A percentile compares a stretch with the other conserved stretches of the same genome.
Conservation (phyloP, 2,329 filamentous ascomycete genomes). For the Cladosporium halotolerans region DNA sequence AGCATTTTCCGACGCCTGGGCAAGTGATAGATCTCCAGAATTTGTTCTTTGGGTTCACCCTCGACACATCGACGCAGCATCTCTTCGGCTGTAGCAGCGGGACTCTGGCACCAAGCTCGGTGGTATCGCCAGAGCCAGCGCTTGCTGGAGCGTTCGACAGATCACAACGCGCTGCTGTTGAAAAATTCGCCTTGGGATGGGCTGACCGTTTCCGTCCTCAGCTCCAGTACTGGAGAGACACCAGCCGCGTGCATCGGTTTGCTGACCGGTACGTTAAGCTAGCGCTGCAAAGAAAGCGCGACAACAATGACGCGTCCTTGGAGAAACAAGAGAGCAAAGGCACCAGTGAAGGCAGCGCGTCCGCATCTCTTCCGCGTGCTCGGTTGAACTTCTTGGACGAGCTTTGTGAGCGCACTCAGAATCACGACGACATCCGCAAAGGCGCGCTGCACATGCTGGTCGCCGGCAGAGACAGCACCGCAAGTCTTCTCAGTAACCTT, state of each 20-base stretch:
- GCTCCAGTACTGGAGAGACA: conserved; percentile 32
- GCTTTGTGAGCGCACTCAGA: conserved; percentile 1
- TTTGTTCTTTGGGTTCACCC: conserved; percentile 43
- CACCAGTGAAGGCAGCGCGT: not conserved
- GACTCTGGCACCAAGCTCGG: conserved; percentile 20
- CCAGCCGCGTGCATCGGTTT: conserved; percentile 38
- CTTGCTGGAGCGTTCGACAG: conserved; percentile 41
- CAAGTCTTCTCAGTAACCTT: conserved; percentile 39
- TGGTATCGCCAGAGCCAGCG: conserved; percentile 24
- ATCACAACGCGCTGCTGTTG: conserved; percentile 34
- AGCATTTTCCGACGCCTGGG: conserved; percentile 38
- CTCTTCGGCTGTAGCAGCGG: conserved; percentile 31
- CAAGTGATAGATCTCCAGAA: conserved; percentile 33
- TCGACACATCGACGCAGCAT: conserved; percentile 45
- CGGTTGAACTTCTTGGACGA: conserved; percentile 1
- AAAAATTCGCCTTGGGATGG: conserved; percentile 32
- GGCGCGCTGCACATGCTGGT: conserved; percentile 44
- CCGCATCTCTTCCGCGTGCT: not conserved
- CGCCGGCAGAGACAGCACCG: conserved; percentile 48
- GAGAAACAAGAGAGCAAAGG: not conserved
- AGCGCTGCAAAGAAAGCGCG: conserved; percentile 29
- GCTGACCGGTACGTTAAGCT: conserved; percentile 41
- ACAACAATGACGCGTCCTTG: not conserved
- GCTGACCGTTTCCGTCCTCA: conserved; percentile 33
- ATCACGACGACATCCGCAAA: conserved; percentile 23